Conservation (phyloP, 2,329 filamentous ascomycete species). For the Aureobasidium sp. region DNA sequence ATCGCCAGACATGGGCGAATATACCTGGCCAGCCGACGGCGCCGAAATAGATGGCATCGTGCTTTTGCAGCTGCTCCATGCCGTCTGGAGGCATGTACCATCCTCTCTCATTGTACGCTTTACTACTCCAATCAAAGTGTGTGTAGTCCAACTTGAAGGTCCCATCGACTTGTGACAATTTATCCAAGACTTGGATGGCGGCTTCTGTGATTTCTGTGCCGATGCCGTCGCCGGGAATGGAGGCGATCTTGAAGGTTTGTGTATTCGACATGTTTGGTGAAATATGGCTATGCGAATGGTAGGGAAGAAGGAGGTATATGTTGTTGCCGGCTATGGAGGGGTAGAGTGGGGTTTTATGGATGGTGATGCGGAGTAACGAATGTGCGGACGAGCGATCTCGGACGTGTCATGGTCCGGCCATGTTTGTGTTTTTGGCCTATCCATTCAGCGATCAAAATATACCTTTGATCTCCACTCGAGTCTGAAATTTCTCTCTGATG, state of each 20-base stretch:
- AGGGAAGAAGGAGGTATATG: background rate
- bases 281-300: background rate
- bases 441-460: background rate
- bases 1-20: background rate
- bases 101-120: slow-evolving; percentile 44
- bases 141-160: slow-evolving; percentile 46
- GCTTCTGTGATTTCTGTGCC: slow-evolving; percentile 56
- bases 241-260: slow-evolving; percentile 45
- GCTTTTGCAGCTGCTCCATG: slow-evolving; percentile 43
- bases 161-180: slow-evolving; percentile 37
- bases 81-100: slow-evolving; percentile 48
- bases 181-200: slow-evolving; percentile 42
- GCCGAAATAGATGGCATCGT: slow-evolving; percentile 53
- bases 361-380: background rate
- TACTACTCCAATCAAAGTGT: slow-evolving; percentile 45
- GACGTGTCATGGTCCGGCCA: background rate
- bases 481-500: no score
- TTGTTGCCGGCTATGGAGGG: slow-evolving; percentile 1
- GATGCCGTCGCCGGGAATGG: slow-evolving; percentile 59
- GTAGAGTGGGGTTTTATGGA: slow-evolving; percentile 3
- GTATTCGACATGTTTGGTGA: background rate
- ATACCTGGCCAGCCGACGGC: slow-evolving; percentile 51
- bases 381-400: background rate
- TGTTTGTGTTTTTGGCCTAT: background rate
- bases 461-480: no score